These are phyloP conservation scores for Exserohilum turcica DNA, from an alignment of 2,329 filamentous ascomycete species.

Conservation along the genomic window DNA sequence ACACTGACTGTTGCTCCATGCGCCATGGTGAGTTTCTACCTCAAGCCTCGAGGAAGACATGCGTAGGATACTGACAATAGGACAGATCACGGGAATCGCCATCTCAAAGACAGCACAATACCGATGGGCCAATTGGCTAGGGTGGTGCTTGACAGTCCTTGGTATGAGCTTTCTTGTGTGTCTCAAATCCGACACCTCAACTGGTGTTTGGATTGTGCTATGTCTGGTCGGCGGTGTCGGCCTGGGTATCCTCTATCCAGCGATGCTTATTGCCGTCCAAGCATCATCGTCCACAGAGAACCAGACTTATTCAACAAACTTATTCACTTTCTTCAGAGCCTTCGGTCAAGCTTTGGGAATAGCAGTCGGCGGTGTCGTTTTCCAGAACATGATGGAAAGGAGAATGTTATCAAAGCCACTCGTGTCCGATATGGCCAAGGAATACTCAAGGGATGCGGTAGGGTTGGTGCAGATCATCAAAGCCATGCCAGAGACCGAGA, in stretches of 20 bases:
- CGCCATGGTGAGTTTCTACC: not conserved
- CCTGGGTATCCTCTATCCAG: not conserved
- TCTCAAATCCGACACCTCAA: not conserved
- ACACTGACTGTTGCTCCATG: not conserved
- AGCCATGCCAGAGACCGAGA: not conserved
- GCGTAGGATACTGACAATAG: not conserved
- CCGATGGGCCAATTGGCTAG: not conserved
- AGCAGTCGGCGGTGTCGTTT: not conserved
- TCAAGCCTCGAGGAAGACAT: not conserved
- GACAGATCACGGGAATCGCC: not conserved
- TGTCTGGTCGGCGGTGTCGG: not conserved
- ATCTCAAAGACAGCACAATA: not conserved
- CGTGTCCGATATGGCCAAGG: not conserved
- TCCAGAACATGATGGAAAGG: not conserved
- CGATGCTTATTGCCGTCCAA: not conserved
- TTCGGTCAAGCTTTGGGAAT: not conserved
- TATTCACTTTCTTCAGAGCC: not conserved
- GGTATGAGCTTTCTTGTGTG: not conserved
- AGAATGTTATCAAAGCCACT: not conserved
- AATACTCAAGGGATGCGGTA: not conserved
- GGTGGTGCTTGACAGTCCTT: not conserved
- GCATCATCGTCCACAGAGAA: not conserved
- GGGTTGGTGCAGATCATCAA: not conserved
- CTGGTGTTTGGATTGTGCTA: not conserved
- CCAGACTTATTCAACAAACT: not conserved